Evolutionary conservation across 768 basidiomycete species (phyloP), one percentile per base, ranked within the genome.

Genomic region (Kwoniella sp.): DNA sequence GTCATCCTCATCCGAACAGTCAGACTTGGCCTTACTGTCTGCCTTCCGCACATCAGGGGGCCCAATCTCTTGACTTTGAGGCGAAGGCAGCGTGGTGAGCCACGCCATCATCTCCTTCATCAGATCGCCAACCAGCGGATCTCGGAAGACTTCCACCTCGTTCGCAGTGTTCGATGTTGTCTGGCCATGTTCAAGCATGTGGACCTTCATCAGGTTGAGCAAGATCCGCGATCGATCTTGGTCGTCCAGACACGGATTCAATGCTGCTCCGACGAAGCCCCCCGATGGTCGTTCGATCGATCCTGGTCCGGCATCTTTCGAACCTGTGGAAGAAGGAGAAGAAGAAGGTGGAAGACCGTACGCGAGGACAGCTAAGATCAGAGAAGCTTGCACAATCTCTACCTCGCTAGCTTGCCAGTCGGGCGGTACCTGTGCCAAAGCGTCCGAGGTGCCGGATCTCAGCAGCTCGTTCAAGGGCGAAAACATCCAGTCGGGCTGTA

Each of bases 141-240:
- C 91, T n/a, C 92, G 84, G 81, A 91, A 98, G 1, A 96, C 67
- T 45, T 77, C 77, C 15, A 58, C 63, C 38, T 71, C 72, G 22
- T 56, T 41, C 2, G 61, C 53, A 37, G 64, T 26, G 28, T 67
- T 64, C n/a, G 34, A 50, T 30, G 51, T 51, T 37, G 59, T 74
- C 70, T 91, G 88, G 0, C 86, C 91, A 75, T 95, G 91, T 78
- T 98, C 94, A 29, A 98, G 86, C 93, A 96, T 94, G 81, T 92
- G 93, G 17, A 96, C 87, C 69, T 91, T 91, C 91, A 96, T 94
- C 68, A 92, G 89, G 22, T 85, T 86, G 71, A 93, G 89, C 4
- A 90, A 83, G 0, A 85, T 81, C 67, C 89, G 86, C 57, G 87
- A 86, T 50, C 85, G 83, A 28, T 61, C 60, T 30, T 25, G 22